Percentiles rank a stretch among this genome's conserved stretches.
Evolutionary conservation across 495 filamentous ascomycete species (phyloP).

Genomic region (Neurospora tetrasperma): DNA sequence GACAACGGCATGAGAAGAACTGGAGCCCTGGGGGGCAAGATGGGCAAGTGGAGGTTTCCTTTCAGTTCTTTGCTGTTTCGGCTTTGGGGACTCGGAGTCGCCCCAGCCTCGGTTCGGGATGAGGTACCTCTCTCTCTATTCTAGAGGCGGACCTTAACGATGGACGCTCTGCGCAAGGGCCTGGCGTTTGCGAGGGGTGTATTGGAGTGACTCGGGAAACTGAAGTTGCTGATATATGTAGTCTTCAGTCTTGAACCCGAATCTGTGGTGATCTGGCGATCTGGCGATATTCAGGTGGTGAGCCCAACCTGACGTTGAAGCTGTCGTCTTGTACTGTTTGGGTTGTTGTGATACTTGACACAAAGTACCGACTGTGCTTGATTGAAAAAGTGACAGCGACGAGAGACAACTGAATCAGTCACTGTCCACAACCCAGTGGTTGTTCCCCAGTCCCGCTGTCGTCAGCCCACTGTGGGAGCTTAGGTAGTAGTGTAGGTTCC

Average conservation of each 20-base stretch:
- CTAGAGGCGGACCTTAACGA: neutral
- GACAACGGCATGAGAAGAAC: neutral
- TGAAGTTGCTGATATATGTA: neutral
- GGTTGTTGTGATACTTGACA: neutral
- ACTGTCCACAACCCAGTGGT: neutral
- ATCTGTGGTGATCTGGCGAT: neutral
- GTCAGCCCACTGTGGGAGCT: neutral
- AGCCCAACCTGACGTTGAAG: neutral
- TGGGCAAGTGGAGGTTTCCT: neutral
- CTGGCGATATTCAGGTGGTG: neutral
- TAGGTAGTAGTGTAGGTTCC: too few relatives aligned
- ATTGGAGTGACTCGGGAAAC: neutral
- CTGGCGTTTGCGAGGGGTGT: neutral
- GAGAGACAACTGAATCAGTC: neutral
- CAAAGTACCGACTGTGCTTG: neutral
- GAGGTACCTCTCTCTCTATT: neutral
- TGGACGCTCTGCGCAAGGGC: neutral
- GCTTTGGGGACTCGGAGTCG: neutral
- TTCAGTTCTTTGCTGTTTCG: neutral
- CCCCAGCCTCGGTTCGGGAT: neutral
- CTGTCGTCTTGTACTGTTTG: neutral
- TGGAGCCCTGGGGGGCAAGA: neutral
- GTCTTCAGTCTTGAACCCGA: neutral
- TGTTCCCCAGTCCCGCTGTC: neutral
- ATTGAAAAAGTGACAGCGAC: neutral